Percentiles rank a stretch among this genome's conserved stretches.
phyloP scores from a whole-genome alignment of 768 basidiomycete species.

The Trametes punicea region DNA sequence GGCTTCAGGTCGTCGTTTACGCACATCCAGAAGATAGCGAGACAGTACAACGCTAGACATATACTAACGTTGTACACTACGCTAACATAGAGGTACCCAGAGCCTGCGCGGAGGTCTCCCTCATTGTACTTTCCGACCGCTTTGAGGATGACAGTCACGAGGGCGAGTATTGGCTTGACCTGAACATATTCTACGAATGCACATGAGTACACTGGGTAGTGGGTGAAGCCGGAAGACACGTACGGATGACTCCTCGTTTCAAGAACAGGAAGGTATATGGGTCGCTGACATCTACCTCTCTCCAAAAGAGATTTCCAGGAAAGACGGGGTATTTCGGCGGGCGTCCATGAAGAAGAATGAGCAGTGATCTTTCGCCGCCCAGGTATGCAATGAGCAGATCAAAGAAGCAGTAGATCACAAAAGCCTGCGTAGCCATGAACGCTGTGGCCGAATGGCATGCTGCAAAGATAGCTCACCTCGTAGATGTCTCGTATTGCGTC shows the following conservation, averaged over 20 bases:
- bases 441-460: no score
- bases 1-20: conserved; percentile 87
- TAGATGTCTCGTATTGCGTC: conserved; percentile 94
- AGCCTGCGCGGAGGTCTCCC: conserved; percentile 77
- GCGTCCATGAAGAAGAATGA: conserved; percentile 89
- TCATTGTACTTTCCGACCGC: conserved; percentile 85
- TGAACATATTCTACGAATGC: conserved; percentile 84
- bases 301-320: conserved; percentile 78
- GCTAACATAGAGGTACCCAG: conserved; percentile 90
- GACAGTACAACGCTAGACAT: conserved; percentile 78
- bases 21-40: conserved; percentile 96
- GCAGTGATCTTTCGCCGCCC: conserved; percentile 89
- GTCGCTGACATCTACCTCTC: conserved; percentile 90
- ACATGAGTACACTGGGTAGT: neutral
- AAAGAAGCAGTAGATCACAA: conserved; percentile 94
- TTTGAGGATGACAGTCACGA: conserved; percentile 83
- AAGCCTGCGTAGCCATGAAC: conserved; percentile 51
- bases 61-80: conserved; percentile 84
- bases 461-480: conserved; percentile 58
- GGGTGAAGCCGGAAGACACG: conserved; percentile 22
- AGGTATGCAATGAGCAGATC: conserved; percentile 76
- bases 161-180: conserved; percentile 86
- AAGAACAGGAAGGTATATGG: conserved; percentile 92
- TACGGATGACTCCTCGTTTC: conserved; percentile 94
- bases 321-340: conserved; percentile 85